Evolutionary conservation across 73 alveolate species (phyloP).

Genomic region (Paramecium bursaria): DNA sequence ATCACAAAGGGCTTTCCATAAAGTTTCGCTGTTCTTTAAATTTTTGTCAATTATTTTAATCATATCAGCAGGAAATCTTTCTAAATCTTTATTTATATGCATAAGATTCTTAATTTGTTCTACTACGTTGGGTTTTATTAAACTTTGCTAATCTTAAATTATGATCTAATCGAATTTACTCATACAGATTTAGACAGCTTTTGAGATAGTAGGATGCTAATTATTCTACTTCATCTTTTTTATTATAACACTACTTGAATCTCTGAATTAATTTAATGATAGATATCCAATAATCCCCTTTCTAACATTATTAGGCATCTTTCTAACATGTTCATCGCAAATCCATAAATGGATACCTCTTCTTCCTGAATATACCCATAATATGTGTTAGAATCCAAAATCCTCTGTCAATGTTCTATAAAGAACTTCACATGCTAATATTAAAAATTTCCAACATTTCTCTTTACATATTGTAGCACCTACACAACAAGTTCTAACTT

Average conservation of each 20-base stretch:
- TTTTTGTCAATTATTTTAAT: no score
- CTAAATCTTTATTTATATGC: slow-evolving; percentile 51
- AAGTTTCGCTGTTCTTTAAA: no score
- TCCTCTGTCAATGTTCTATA: slow-evolving; percentile 84
- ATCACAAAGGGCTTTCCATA: no score
- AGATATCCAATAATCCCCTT: slow-evolving; percentile 88
- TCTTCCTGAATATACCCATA: slow-evolving; percentile 98
- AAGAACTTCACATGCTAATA: slow-evolving; percentile 87
- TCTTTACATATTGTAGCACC: slow-evolving; percentile 96
- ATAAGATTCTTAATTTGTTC: neutral
- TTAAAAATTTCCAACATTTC: slow-evolving; percentile 96
- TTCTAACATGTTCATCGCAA: slow-evolving; percentile 92
- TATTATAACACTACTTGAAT: neutral
- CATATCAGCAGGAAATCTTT: slow-evolving; percentile 43
- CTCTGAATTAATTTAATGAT: slow-evolving; percentile 51
- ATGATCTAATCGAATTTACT: slow-evolving; percentile 75
- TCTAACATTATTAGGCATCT: slow-evolving; percentile 89
- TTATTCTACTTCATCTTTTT: slow-evolving; percentile 10
- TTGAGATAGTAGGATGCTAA: slow-evolving; percentile 82
- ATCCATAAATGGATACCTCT: slow-evolving; percentile 99
- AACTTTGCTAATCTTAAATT: slow-evolving; percentile 65
- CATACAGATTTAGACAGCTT: slow-evolving; percentile 75
- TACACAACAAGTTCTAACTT: slow-evolving; percentile 96
- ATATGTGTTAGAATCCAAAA: slow-evolving; percentile 89
- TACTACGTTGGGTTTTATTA: neutral